phyloP scores from a whole-genome alignment of 768 basidiomycete genomes.

The Pleurotus eryngii region DNA sequence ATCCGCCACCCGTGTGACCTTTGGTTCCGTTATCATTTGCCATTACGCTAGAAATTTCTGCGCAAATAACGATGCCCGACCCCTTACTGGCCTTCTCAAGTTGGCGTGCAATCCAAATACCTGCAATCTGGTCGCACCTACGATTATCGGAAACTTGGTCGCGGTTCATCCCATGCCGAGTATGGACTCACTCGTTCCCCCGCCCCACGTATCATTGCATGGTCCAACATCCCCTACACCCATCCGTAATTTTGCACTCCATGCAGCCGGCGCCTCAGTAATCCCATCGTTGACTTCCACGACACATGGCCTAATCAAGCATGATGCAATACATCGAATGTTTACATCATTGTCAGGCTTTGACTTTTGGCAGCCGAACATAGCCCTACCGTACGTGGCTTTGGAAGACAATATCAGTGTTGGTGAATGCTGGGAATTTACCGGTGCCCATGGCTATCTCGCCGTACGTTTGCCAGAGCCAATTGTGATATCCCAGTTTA shows the following conservation, averaged over 20 bases:
- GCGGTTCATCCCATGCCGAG: too few species aligned
- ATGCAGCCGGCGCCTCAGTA: background rate
- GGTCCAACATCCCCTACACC: background rate
- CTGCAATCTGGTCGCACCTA: too few species aligned
- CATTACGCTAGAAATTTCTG: too few species aligned
- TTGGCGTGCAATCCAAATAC: too few species aligned
- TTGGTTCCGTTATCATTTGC: too few species aligned
- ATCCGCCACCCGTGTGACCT: too few species aligned
- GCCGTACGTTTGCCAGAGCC: constrained; percentile 5
- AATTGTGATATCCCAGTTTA: constrained; percentile 4
- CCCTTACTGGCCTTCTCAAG: too few species aligned
- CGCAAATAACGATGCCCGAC: too few species aligned
- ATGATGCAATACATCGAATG: background rate
- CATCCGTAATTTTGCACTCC: constrained; percentile 2
- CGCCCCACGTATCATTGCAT: too few species aligned
- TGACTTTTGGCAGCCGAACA: background rate
- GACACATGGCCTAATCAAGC: background rate
- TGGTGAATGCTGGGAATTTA: constrained; percentile 11
- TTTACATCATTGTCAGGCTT: background rate
- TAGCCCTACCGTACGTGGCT: constrained; percentile 2
- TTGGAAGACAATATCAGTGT: constrained; percentile 8
- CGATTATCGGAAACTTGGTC: too few species aligned
- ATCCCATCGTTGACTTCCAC: constrained; percentile 1
- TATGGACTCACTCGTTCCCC: too few species aligned
- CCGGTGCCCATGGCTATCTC: constrained; percentile 6